Evolutionary conservation across 805 yeast genomes (phyloP).

Genomic region (Saturnispora sanitii): DNA sequence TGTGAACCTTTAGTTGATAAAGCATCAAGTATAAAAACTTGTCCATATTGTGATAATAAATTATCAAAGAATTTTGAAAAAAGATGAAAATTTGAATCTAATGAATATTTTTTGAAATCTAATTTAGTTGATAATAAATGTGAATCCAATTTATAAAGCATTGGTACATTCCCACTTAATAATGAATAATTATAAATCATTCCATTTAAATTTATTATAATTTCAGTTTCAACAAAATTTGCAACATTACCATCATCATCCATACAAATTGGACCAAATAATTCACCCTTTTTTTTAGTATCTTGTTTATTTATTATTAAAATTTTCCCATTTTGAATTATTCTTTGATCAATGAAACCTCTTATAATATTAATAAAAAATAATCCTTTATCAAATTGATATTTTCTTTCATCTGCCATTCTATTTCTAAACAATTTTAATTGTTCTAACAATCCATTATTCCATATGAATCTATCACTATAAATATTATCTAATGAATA

Average conservation of each 20-base stretch:
- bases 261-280: slow-evolving; percentile 49
- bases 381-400: slow-evolving; percentile 35
- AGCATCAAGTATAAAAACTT: slow-evolving; percentile 40
- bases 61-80: slow-evolving; percentile 40
- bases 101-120: slow-evolving; percentile 36
- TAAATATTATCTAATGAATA: slow-evolving; percentile 29
- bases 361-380: slow-evolving; percentile 39
- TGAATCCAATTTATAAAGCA: slow-evolving; percentile 43
- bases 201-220: slow-evolving; percentile 31
- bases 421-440: slow-evolving; percentile 37
- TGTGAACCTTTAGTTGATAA: slow-evolving; percentile 34
- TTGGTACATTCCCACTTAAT: slow-evolving; percentile 45
- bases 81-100: slow-evolving; percentile 45
- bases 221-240: slow-evolving; percentile 44
- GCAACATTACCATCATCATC: slow-evolving; percentile 57
- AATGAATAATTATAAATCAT: slow-evolving; percentile 33
- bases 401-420: slow-evolving; percentile 32
- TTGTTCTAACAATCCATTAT: slow-evolving; percentile 36
- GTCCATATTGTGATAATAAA: slow-evolving; percentile 38
- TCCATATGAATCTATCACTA: slow-evolving; percentile 41
- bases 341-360: slow-evolving; percentile 38
- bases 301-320: slow-evolving; percentile 45
- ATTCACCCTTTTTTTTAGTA: slow-evolving; percentile 35
- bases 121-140: slow-evolving; percentile 36
- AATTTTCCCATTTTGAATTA: slow-evolving; percentile 19